These are phyloP conservation scores for Hippophae tibetana DNA, from an alignment of 306 rosid species.

Conservation along the genomic window DNA sequence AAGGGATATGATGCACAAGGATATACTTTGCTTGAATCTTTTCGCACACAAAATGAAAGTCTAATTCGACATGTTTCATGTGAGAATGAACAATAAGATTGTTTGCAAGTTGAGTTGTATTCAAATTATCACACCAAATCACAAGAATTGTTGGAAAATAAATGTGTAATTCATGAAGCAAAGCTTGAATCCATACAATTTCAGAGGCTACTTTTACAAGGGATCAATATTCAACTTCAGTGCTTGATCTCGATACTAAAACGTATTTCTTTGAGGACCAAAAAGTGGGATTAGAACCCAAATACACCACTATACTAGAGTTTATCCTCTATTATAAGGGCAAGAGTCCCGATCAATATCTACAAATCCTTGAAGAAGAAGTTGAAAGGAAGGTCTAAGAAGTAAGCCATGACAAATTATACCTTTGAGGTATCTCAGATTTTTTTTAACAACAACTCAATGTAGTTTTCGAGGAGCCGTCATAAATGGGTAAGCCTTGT, in stretches of 20 bases:
- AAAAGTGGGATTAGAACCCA: neutral
- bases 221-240: neutral
- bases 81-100: no score
- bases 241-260: neutral
- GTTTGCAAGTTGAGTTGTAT: neutral
- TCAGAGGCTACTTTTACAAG: neutral
- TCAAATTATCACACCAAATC: neutral
- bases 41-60: neutral
- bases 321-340: neutral
- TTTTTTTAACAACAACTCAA: neutral
- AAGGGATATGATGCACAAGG: neutral
- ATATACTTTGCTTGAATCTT: neutral
- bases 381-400: no score
- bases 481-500: neutral
- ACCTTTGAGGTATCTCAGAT: neutral
- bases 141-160: neutral
- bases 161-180: no score
- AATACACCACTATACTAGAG: neutral
- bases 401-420: neutral
- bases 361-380: neutral
- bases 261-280: neutral
- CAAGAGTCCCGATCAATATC: neutral
- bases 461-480: neutral
- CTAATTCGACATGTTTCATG: neutral
- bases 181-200: neutral